phyloP scores from a whole-genome alignment of 2,329 filamentous ascomycete genomes.

The Clonostachys rhizophaga region DNA sequence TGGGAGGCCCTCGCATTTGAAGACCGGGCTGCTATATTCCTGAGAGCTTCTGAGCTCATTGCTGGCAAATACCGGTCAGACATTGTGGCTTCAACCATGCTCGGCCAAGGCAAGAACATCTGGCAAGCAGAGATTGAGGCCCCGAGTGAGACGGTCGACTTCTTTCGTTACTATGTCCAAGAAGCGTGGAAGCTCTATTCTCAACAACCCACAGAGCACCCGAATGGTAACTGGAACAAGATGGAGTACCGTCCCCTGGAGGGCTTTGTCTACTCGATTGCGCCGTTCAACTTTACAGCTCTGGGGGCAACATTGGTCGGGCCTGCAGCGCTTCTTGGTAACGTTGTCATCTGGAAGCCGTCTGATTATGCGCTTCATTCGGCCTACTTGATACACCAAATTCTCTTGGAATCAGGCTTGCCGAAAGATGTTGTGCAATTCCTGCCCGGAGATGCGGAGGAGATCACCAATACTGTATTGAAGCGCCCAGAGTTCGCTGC shows the following conservation, averaged over 20 bases:
- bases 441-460: slow-evolving; percentile 25
- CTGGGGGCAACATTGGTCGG: slow-evolving; percentile 41
- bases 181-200: slow-evolving; percentile 24
- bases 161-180: slow-evolving; percentile 24
- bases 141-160: slow-evolving; percentile 26
- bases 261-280: slow-evolving; percentile 33
- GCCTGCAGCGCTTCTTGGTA: slow-evolving; percentile 26
- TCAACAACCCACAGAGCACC: slow-evolving; percentile 22
- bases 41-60: slow-evolving; percentile 22
- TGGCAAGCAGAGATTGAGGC: slow-evolving; percentile 32
- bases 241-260: slow-evolving; percentile 30
- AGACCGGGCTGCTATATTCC: slow-evolving; percentile 26
- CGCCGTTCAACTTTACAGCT: slow-evolving; percentile 36
- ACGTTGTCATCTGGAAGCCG: slow-evolving; percentile 35
- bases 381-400: slow-evolving; percentile 24
- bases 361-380: slow-evolving; percentile 19
- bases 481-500: slow-evolving; percentile 26
- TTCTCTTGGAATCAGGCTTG: slow-evolving; percentile 28
- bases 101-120: slow-evolving; percentile 32
- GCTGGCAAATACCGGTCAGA: slow-evolving; percentile 16
- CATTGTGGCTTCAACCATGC: slow-evolving; percentile 32
- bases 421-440: slow-evolving; percentile 27
- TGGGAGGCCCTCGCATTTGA: slow-evolving; percentile 24
- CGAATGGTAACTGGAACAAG: slow-evolving; percentile 8
- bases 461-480: slow-evolving; percentile 19